Evolutionary conservation across 257 asterid genomes (phyloP).

Genomic region (Solanum commersonii): DNA sequence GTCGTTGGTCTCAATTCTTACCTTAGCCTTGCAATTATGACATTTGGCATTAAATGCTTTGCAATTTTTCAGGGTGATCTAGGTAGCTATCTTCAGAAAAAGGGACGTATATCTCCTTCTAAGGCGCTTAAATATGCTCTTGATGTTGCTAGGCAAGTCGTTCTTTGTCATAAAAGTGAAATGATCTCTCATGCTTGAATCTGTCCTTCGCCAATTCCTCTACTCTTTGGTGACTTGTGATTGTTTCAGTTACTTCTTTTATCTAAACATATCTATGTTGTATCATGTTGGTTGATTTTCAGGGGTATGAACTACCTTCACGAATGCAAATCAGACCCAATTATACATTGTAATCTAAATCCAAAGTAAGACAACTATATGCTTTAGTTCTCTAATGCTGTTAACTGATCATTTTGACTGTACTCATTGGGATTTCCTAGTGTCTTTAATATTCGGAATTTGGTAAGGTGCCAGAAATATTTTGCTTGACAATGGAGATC

Average conservation of each 20-base stretch:
- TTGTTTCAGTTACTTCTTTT: neutral
- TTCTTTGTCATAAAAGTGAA: slow-evolving; percentile 2
- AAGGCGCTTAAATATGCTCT: slow-evolving; percentile 74
- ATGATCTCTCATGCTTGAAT: neutral
- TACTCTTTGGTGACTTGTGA: neutral
- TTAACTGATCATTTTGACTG: neutral
- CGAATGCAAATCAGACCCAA: slow-evolving; percentile 91
- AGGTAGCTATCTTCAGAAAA: slow-evolving; percentile 69
- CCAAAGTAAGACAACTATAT: slow-evolving; percentile 90
- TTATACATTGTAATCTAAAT: slow-evolving; percentile 83
- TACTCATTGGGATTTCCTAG: slow-evolving; percentile 5
- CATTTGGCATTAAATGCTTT: neutral
- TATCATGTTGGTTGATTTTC: slow-evolving; percentile 6
- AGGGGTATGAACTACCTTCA: slow-evolving; percentile 99
- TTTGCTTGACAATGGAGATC: slow-evolving; percentile 97
- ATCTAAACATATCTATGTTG: neutral
- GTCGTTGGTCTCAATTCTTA: neutral
- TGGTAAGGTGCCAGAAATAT: slow-evolving; percentile 99
- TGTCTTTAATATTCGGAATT: slow-evolving; percentile 54
- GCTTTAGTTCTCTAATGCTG: slow-evolving; percentile 16
- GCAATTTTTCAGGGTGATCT: slow-evolving; percentile 67
- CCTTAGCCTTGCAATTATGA: neutral
- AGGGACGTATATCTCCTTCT: slow-evolving; percentile 82
- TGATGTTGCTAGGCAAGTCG: slow-evolving; percentile 80
- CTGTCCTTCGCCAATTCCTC: neutral